Evolutionary conservation across 1,284 basidiomycete genomes (phyloP).

Genomic region (Fomitiporia mediterranea): DNA sequence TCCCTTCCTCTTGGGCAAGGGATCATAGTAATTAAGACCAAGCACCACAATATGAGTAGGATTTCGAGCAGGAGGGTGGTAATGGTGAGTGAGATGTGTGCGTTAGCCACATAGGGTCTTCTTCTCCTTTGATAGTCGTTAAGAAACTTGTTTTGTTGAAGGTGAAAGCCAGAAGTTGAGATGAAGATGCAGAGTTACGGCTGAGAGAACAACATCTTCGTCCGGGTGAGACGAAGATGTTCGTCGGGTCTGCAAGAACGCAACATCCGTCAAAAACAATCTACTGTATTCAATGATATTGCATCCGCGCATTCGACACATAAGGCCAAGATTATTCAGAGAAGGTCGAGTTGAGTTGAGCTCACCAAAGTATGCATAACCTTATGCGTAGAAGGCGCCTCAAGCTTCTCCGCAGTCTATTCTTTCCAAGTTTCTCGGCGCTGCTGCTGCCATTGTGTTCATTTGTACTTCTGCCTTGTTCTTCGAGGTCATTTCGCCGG

Average conservation of each 20-base stretch:
- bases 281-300: no score
- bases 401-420: conserved; percentile 45
- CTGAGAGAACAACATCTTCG: conserved; percentile 40
- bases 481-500: conserved; percentile 14
- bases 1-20: conserved; percentile 31
- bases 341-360: not conserved
- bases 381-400: conserved; percentile 51
- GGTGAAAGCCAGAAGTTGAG: no score
- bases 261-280: conserved; percentile 60
- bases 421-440: conserved; percentile 32
- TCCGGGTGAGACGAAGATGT: conserved; percentile 51
- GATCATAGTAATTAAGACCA: conserved; percentile 58
- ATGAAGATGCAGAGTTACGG: no score
- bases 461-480: not conserved
- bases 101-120: conserved; percentile 55
- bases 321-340: no score
- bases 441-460: conserved; percentile 20
- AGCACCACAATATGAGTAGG: conserved; percentile 58
- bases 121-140: conserved; percentile 26
- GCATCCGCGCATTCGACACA: no score
- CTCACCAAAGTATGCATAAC: conserved; percentile 58
- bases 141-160: not conserved
- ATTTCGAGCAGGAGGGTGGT: conserved; percentile 71
- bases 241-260: conserved; percentile 65
- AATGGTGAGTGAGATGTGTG: conserved; percentile 60